Percentiles rank a stretch among this genome's conserved stretches.
Conservation (phyloP, 441 rosid species). For the Corymbia calophylla region DNA sequence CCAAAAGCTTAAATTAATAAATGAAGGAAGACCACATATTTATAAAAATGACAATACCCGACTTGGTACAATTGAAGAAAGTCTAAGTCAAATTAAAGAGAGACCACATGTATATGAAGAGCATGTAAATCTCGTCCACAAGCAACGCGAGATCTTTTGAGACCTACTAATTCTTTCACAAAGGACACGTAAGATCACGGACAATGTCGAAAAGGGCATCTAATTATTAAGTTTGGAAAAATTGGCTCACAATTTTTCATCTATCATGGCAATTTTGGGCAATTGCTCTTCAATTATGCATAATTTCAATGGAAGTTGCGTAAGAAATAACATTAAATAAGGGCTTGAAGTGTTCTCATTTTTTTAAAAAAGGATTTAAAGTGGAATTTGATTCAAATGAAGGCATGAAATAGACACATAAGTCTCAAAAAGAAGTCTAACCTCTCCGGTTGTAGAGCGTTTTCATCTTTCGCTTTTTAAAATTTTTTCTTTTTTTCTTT, state of each 20-base stretch:
- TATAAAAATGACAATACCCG: rapidly evolving
- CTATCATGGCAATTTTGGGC: background rate
- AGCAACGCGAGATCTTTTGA: background rate
- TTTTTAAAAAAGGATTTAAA: too few relatives aligned
- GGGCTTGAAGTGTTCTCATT: too few relatives aligned
- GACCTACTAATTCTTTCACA: background rate
- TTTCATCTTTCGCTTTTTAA: too few relatives aligned
- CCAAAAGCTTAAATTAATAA: background rate
- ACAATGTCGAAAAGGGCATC: background rate
- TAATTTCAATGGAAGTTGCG: background rate
- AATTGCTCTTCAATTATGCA: too few relatives aligned
- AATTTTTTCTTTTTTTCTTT: too few relatives aligned
- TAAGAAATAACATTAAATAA: too few relatives aligned
- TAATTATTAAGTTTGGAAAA: background rate
- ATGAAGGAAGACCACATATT: rapidly evolving
- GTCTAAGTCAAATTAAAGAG: rapidly evolving
- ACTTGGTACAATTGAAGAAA: rapidly evolving
- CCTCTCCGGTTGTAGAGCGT: too few relatives aligned
- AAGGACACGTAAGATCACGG: too few relatives aligned
- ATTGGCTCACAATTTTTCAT: background rate
- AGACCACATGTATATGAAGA: background rate
- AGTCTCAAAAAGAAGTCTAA: too few relatives aligned
- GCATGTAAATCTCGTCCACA: rapidly evolving
- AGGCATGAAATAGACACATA: too few relatives aligned
- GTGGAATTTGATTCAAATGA: too few relatives aligned